phyloP scores from a whole-genome alignment of 345 rosid species.

The Gossypium turneri region DNA sequence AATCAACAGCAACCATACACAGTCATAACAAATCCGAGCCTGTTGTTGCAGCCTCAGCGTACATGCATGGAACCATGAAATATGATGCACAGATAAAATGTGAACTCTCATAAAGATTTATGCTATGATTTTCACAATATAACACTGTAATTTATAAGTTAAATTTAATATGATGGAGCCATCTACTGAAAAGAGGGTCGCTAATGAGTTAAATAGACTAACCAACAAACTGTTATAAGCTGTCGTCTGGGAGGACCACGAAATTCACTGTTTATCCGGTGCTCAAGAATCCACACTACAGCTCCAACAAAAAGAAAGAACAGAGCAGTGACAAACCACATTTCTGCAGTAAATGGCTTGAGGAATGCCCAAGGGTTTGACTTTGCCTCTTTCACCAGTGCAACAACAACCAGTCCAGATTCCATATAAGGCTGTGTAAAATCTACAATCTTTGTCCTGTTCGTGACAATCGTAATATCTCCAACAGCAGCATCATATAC shows the following conservation, averaged over 20 bases:
- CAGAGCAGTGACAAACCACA: slow-evolving; percentile 85
- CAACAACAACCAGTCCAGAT: slow-evolving; percentile 85
- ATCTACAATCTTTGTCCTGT: slow-evolving; percentile 82
- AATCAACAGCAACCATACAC: neutral
- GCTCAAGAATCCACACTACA: slow-evolving; percentile 97
- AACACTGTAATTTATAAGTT: neutral
- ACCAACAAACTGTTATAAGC: slow-evolving; percentile 79
- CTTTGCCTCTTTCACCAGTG: slow-evolving; percentile 58
- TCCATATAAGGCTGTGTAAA: slow-evolving; percentile 88
- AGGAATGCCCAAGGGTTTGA: slow-evolving; percentile 95
- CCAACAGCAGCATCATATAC: slow-evolving; percentile 81
- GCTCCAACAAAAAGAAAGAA: slow-evolving; percentile 85
- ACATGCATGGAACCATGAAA: neutral
- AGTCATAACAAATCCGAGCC: slow-evolving; percentile 3
- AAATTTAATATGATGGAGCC: neutral
- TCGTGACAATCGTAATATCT: slow-evolving; percentile 63
- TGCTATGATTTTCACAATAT: neutral
- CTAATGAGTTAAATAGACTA: slow-evolving; percentile 24
- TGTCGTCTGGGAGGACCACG: slow-evolving; percentile 89
- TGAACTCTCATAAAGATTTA: neutral
- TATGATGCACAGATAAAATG: neutral
- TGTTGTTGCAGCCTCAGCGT: neutral
- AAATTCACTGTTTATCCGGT: slow-evolving; percentile 72
- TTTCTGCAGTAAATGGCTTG: slow-evolving; percentile 69
- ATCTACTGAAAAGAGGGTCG: neutral